Percentiles rank a stretch among this genome's conserved stretches.
These are phyloP conservation scores for Hypoxylon rickii DNA, from an alignment of 495 filamentous ascomycete species.

Conservation along the genomic window DNA sequence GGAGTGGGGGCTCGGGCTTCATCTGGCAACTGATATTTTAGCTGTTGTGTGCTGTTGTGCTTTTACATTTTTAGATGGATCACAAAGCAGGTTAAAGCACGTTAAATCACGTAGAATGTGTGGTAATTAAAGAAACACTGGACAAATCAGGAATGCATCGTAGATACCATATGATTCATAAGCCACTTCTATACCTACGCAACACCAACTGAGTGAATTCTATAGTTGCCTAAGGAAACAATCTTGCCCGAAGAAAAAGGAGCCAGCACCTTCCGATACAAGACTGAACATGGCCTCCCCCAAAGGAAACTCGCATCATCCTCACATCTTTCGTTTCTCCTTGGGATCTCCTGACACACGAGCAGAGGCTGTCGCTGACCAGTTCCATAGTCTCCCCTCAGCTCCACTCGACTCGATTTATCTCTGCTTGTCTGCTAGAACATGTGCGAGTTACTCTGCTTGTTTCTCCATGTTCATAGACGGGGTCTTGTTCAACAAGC, in stretches of 20 bases:
- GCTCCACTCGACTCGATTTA: conserved; percentile 1
- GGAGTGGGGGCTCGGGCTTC: too few species aligned
- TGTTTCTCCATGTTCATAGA: conserved; percentile 21
- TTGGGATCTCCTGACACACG: background rate
- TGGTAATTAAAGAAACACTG: background rate
- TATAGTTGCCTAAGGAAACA: conserved; percentile 30
- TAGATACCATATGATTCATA: conserved; percentile 1
- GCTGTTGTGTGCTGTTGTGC: too few species aligned
- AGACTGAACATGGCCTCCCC: conserved; percentile 16
- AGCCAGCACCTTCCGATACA: conserved; percentile 1
- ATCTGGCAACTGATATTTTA: too few species aligned
- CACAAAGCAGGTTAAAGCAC: too few species aligned
- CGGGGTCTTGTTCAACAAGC: background rate
- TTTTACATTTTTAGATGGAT: too few species aligned
- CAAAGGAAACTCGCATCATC: conserved; percentile 4
- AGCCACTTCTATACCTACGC: conserved; percentile 12
- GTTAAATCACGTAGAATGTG: background rate
- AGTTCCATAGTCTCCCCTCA: conserved; percentile 9
- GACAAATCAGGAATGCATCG: background rate
- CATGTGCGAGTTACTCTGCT: conserved; percentile 16
- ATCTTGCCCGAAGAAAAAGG: conserved; percentile 11
- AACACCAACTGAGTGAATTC: conserved; percentile 17
- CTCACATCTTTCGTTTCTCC: conserved; percentile 11
- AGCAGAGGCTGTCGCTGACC: background rate
- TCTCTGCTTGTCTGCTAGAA: conserved; percentile 16